Conservation (phyloP, 805 yeast genomes). For the Isabelozyma rhagii region DNA sequence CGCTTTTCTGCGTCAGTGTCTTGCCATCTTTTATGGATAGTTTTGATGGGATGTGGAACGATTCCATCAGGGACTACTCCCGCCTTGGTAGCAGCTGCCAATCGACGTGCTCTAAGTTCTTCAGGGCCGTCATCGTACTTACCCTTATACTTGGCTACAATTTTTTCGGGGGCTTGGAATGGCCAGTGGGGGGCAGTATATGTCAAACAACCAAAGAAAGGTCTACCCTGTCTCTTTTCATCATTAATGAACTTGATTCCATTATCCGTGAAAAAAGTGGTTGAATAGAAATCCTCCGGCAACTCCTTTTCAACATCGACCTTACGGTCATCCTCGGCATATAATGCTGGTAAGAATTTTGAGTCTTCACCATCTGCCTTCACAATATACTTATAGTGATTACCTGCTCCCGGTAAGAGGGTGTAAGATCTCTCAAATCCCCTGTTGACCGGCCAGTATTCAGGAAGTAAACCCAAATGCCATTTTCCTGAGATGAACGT, state of each 20-base stretch:
- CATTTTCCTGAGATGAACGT: conserved; percentile 58
- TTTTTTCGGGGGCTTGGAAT: conserved; percentile 52
- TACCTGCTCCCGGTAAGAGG: conserved; percentile 56
- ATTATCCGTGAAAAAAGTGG: conserved; percentile 43
- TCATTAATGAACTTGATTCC: conserved; percentile 33
- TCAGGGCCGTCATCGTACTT: conserved; percentile 49
- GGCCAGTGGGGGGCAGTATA: conserved; percentile 72
- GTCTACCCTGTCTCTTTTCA: conserved; percentile 36
- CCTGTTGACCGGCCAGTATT: conserved; percentile 47
- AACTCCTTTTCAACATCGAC: conserved; percentile 34
- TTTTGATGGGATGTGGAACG: conserved; percentile 43
- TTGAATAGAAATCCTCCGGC: conserved; percentile 48
- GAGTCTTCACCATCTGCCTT: conserved; percentile 26
- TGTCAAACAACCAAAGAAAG: conserved; percentile 53
- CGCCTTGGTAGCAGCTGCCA: conserved; percentile 36
- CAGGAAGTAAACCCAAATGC: conserved; percentile 51
- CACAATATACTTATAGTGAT: conserved; percentile 48
- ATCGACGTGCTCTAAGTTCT: conserved; percentile 35
- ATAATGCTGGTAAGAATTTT: conserved; percentile 38
- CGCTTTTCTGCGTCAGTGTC: conserved; percentile 38
- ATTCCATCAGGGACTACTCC: conserved; percentile 46
- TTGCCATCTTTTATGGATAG: conserved; percentile 42
- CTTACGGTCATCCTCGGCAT: conserved; percentile 33
- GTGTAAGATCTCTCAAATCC: conserved; percentile 52
- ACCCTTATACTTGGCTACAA: conserved; percentile 47